Evolutionary conservation across 2,329 filamentous ascomycete genomes (phyloP), one percentile per base, ranked within the genome.

Genomic region (Monosporascus sp.): DNA sequence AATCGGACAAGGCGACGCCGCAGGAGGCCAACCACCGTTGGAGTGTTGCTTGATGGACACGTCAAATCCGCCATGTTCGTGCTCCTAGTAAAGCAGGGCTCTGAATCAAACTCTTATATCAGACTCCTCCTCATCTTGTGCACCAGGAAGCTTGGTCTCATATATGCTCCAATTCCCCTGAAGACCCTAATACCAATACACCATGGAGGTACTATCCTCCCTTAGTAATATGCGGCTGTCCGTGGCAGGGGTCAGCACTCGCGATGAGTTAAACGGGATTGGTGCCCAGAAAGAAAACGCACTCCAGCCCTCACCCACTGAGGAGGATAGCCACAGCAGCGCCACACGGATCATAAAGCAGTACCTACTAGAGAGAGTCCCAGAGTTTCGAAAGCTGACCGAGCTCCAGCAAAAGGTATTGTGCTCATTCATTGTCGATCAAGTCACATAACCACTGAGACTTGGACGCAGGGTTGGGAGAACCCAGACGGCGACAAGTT

Each of bases 401-500:
- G 20, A 14, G 11, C 24, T 46, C 7, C 42, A 24, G 25, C 22
- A 27, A n/a, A 15, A 46, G 42, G 42, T 46, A 31, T 6, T 20
- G 24, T 9, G n/a, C 17, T 18, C 14, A 42, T 24, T 42, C 7
- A 2, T 42, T 5, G 3, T 34, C 31, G 9, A 34, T 14, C 9
- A 34, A 34, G 31, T 14, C 31, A 34, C 5, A 34, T 14, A 34
- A 14, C 9, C 31, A 14, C 31, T 34, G 14, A 11, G 2, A 34
- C 31, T 34, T 34, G 9, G 31, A 14, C 31, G 11, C 25, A 79
- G 77, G 74, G 74, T 20, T 77, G 75, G 74, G 59, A 70, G 1
- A 78, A 69, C 49, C 59, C 68, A 1, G 57, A 65, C 38, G 77
- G 72, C 1, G 75, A 81, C 46, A 49, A 31, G 0, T 69, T 66